Base-by-base conservation (phyloP, 768 basidiomycete species). In the Rossbeevera mucosa region DNA sequence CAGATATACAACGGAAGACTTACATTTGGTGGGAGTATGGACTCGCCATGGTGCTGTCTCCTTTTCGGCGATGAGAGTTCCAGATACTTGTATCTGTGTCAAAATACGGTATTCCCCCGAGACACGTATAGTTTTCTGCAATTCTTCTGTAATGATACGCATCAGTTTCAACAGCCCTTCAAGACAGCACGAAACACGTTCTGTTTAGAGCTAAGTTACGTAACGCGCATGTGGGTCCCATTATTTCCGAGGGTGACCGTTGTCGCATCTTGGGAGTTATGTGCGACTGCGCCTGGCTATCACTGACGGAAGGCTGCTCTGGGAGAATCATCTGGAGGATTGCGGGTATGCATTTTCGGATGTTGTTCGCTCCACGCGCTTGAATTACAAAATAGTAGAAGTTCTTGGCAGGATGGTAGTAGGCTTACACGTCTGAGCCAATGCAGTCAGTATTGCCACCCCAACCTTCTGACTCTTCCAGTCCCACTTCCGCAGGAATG, bases 161-260 rank as follows among this genome's bases (percentile, higher is more conserved):
- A n/a, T 62, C 41, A 55, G 44, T 31, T 43, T 5, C 16, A 16
- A 8, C 5, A 7, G 20, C 18, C 4, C 3, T n/a, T 4, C 1
- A 29, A 44, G 30, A 29, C 18, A 13, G 3, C 1, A 14, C 9
- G 0, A 24, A 47, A 50, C 5, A 56, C 57, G 54, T 46, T 12
- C 63, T 14, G 18, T 56, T 46, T 26, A 53, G 57, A 7, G 55
- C 59, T 18, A 65, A 50, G 11, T 52, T 57, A 7, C 61, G 55
- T 26, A 65, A 24, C 11, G 59, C 64, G 18, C 57, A 66, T n/a
- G 64, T 52, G 2, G 64, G 61, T 28, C 64, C 64, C 52, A 65
- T 11, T 57, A 65, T 61, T 52, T 50, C 46, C 9, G 61, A 57
- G 45, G 56, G 44, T 38, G 54, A 44, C 25, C 13, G 51, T 41